Evolutionary conservation across 495 filamentous ascomycete genomes (phyloP).

Genomic region (Hypoxylon rickii): DNA sequence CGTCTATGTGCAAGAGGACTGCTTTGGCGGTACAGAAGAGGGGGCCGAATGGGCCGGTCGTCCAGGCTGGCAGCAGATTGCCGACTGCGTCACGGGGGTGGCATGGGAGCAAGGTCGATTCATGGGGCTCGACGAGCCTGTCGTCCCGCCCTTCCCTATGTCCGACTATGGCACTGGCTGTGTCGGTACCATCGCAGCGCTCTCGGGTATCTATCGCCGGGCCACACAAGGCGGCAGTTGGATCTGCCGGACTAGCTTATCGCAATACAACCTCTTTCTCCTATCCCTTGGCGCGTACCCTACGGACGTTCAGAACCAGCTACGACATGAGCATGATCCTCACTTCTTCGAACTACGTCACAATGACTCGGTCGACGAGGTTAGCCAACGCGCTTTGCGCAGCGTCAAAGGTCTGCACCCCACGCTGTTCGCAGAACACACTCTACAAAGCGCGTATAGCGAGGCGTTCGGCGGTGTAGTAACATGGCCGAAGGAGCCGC

Average conservation of each 20-base stretch:
- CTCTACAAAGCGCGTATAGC: conserved; percentile 55
- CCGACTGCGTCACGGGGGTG: conserved; percentile 56
- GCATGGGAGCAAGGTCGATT: conserved; percentile 75
- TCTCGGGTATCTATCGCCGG: conserved; percentile 65
- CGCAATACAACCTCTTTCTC: conserved; percentile 62
- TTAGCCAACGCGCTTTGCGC: conserved; percentile 66
- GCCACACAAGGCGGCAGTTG: conserved; percentile 67
- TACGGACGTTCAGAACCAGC: conserved; percentile 56
- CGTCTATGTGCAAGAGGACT: conserved; percentile 74
- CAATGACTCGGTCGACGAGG: conserved; percentile 72
- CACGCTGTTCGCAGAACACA: conserved; percentile 51
- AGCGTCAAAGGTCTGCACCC: conserved; percentile 61
- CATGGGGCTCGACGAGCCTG: conserved; percentile 70
- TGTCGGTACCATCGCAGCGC: conserved; percentile 67
- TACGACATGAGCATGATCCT: conserved; percentile 57
- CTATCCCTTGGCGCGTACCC: conserved; percentile 66
- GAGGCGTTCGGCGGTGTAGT: conserved; percentile 53
- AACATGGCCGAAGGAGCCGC: conserved; percentile 57
- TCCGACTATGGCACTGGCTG: conserved; percentile 77
- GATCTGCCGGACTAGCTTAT: conserved; percentile 60
- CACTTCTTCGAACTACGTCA: conserved; percentile 63
- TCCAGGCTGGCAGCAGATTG: conserved; percentile 64
- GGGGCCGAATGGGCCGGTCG: conserved; percentile 54
- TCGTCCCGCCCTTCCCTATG: conserved; percentile 82
- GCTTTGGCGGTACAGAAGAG: conserved; percentile 59